Conservation (phyloP, 169 alveolate genomes). For the Plasmodium billcollinsi region DNA sequence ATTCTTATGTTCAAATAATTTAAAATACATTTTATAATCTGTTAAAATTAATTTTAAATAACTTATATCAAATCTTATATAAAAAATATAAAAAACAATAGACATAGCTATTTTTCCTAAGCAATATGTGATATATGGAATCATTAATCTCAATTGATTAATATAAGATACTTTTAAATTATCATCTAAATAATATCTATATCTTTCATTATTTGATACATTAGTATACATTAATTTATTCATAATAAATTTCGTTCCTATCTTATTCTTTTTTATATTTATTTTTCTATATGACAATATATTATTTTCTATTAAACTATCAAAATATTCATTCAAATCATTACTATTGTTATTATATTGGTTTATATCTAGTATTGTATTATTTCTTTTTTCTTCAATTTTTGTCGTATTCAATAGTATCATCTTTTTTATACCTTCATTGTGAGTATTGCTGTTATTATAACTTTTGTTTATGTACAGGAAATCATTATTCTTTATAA, state of each 20-base stretch:
- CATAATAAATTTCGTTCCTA: conserved; percentile 38
- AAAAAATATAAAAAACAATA: conserved; percentile 49
- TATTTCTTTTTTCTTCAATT: background rate
- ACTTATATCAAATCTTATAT: conserved; percentile 14
- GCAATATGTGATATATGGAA: conserved; percentile 58
- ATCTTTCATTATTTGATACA: conserved; percentile 50
- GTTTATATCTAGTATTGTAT: background rate
- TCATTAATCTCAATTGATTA: conserved; percentile 61
- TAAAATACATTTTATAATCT: conserved; percentile 16
- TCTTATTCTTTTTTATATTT: conserved; percentile 31
- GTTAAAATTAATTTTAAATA: conserved; percentile 30
- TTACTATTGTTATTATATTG: background rate
- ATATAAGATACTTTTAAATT: conserved; percentile 39
- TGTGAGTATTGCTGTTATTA: too few relatives aligned
- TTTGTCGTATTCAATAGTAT: background rate
- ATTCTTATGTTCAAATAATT: conserved; percentile 42
- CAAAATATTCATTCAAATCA: conserved; percentile 22
- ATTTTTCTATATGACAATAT: conserved; percentile 11
- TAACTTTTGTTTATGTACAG: too few relatives aligned
- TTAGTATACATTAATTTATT: conserved; percentile 56
- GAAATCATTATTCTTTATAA: too few relatives aligned
- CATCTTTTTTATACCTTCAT: too few relatives aligned
- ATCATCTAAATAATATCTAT: conserved; percentile 44
- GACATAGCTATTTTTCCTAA: conserved; percentile 61
- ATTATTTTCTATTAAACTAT: conserved; percentile 9